Evolutionary conservation across 805 yeast genomes (phyloP), one percentile per base, ranked within the genome.

Genomic region (Candida rishiriensis): DNA sequence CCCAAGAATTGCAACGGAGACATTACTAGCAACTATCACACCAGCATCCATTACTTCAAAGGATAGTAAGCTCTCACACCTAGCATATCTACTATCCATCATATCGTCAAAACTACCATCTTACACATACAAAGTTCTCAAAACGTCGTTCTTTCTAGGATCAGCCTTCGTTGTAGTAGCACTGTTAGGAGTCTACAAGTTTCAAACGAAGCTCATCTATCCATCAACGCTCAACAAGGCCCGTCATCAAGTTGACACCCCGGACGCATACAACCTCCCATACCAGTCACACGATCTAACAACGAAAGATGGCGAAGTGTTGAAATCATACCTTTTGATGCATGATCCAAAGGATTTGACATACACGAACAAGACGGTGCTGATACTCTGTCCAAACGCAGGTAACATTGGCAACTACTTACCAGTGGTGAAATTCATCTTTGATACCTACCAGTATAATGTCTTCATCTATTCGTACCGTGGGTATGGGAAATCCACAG

Each of bases 391-490:
- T 39, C 98, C 98, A 4, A 91, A 91, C 64, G 97, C 97, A 2
- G 98, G 98, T 5, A 91, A 93, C 61, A 91, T 91, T 51, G 98
- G 98, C 14, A 88, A 88, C 59, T 82, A 85, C 28, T 68, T 91
- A 39, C 96, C 97, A 1, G 77, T 88, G 9, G 95, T 86, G 3
- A 72, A 81, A 39, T 62, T 83, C 10, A 80, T 90, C 49, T 86
- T 78, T 63, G 65, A 71, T 39, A 65, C 71, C 33, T 73, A 83
- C 63, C 78, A 79, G 12, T 79, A 81, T 64, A 88, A 90, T 61
- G 96, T 89, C 2, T 76, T 91, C 39, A 79, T 87, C 5, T 85
- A 88, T 53, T 87, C 95, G 1, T 91, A 91, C 64, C 70, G 99
- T 54, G 98, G 99, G 0, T 90, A 90, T 63, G 97, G 97, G 0